Evolutionary conservation across 371 early-diverging fungal species (phyloP).

Genomic region (Globomyces sp.): DNA sequence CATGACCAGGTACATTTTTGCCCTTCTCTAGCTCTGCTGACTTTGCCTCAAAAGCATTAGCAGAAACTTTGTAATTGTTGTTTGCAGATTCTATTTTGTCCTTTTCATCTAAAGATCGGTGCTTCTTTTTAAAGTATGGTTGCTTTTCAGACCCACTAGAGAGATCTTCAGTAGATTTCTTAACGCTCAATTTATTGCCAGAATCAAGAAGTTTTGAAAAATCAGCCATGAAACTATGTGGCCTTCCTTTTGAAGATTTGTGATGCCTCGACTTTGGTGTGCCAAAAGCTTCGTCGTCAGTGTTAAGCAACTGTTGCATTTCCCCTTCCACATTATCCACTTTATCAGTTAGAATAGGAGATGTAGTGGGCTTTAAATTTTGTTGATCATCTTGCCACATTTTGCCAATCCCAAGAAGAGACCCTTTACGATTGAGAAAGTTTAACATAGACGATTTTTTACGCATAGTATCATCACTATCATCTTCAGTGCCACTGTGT

Average conservation of each 20-base stretch:
- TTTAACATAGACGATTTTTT: not conserved
- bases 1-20: no score
- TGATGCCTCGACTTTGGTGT: no score
- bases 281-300: conserved; percentile 3
- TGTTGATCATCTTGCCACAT: not conserved
- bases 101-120: no score
- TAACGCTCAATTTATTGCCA: no score
- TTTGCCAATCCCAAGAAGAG: no score
- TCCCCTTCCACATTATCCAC: conserved; percentile 24
- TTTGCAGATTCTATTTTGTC: no score
- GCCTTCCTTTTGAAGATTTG: not conserved
- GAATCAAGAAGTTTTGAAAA: not conserved
- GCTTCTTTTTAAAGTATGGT: no score
- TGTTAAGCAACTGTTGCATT: conserved; percentile 16
- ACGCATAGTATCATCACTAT: conserved; percentile 3
- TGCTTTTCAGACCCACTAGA: no score
- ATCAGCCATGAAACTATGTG: conserved; percentile 1
- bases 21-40: no score
- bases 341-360: not conserved
- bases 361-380: not conserved
- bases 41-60: no score
- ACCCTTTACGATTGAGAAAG: not conserved
- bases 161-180: no score
- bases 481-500: conserved; percentile 1
- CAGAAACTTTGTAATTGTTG: no score